Evolutionary conservation across 2,329 filamentous ascomycete species (phyloP), one percentile per base, ranked within the genome.

Genomic region (Xylaria sp.): DNA sequence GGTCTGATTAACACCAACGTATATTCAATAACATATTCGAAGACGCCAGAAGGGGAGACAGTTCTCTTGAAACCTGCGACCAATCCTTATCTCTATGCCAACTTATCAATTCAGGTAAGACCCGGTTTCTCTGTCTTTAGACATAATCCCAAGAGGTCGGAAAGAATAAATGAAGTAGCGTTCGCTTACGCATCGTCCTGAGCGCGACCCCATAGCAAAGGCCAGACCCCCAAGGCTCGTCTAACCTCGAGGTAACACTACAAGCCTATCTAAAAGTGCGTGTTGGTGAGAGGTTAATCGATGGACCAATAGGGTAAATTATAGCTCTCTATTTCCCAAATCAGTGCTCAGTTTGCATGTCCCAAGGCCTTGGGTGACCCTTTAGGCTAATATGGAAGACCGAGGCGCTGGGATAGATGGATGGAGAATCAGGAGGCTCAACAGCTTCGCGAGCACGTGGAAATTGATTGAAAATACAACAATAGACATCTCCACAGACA

Each of bases 351-450:
- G 36, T 50, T n/a, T 7, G 20, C 28, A 45, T 20, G 55, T 41
- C 34, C 65, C 65, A 60, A 58, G 55, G 13, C 39, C 53, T 32
- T 68, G 65, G 65, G 34, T 57, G 10, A 20, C 50, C 60, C 41
- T 66, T 69, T 66, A 66, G 60, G 67, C 59, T 64, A 69, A 69
- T 63, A 50, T 52, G n/a, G 10, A 43, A 36, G 55, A 56, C 67
- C 67, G 23, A 25, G 48, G 39, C 41, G 30, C 56, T 57, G 67
- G 67, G 48, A 69, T 60, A 28, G 25, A 50, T 25, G 12, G 20
- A 46, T 46, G 46, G 25, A 50, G 46, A 50, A 50, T 58, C 13
- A 53, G 15, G 66, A 68, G 66, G 57, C 62, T 65, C 61, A 64
- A 58, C 41, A 20, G 13, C 46, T 39, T 65, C 50, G 39, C n/a